Base-by-base conservation (phyloP, 164 flowering plant genomes). In the Euptelea pleiosperma region DNA sequence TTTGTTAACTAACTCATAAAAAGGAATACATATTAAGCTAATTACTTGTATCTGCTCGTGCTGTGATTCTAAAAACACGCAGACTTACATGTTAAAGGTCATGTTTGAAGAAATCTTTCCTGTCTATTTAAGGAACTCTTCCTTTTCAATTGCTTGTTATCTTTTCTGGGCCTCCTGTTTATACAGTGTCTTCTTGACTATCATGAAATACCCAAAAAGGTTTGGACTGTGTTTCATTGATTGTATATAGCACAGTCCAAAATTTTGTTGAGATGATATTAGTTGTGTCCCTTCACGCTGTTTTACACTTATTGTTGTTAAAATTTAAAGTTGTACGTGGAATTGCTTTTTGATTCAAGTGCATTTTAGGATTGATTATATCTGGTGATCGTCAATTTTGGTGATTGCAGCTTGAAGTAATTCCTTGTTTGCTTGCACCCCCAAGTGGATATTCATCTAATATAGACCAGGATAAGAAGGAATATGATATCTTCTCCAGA, bases 351-450 rank as follows among this genome's bases (percentile, higher is more conserved):
- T 33, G 8, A 39, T 30, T 16, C 31, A 48, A 40, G 11, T 57
- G 56, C 47, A 56, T 19, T 37, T 64, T 21, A 11, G 21, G 16
- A 28, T 57, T 42, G 41, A 41, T 24, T 31, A 26, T 40, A 19
- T 25, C 36, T 11, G 44, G 6, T 22, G 47, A 7, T 54, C 28
- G 11, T 14, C 33, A 30, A 44, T 26, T 24, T 65, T 72, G 52
- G 34, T 70, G 52, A 18, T 36, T 77, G 63, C 86, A 91, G 97
- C 81, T 91, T 70, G 91, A 87, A 31, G 89, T 91, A 54, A 79
- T 69, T 47, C 97, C 97, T 22, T 91, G 87, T 73, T 72, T 91
- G 79, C 93, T 91, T 60, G 80, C 91, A 16, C 79, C 91, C 8
- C 15, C 73, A 58, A 62, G 25, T 65, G 79, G 61, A 14, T 37